Base-by-base conservation (phyloP, 257 asterid genomes). In the Nicotiana tomentosiformis region DNA sequence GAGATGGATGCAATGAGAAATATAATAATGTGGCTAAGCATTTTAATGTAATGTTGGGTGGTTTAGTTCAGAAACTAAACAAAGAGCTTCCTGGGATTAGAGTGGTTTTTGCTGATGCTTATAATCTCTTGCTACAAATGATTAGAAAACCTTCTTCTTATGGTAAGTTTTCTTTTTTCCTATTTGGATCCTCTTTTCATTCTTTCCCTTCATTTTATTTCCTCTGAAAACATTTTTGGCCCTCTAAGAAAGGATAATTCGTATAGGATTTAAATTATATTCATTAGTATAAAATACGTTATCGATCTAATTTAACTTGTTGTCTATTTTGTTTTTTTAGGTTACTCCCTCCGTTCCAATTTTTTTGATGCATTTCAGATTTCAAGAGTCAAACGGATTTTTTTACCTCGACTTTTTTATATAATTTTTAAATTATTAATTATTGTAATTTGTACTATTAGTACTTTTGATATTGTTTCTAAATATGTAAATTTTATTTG, bases 41-140 rank as follows among this genome's bases (percentile, higher is more conserved):
- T 53, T 96, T 91, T 32, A 93, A 96, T 80, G 86, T 16, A 2
- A 90, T 85, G 82, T 81, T 96, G 90, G 43, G 23, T 30, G 91
- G 67, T 7, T 80, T 89, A 88, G 90, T 87, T 18, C 51, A 77
- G 64, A 94, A 80, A 89, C 51, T 92, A 68, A 94, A 94, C 69
- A 82, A 26, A 5, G 93, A 94, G 86, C 85, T 94, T 90, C 81
- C 61, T 10, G 97, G 97, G n/a, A 72, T 86, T 78, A 86, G 82
- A 55, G 80, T 93, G 60, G 96, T 89, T 39, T 88, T 92, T 77
- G 89, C 98, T 1, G 81, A 92, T 87, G 92, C 95, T 77, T 95
- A 94, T 81, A 53, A 39, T 29, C 39, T 88, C 55, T 82, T 95
- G 68, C 78, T 89, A 77, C 90, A 88, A 26, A 88, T 95, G 81